phyloP scores from a whole-genome alignment of 352 stramenopile species.

The Globisporangium emineosum region DNA sequence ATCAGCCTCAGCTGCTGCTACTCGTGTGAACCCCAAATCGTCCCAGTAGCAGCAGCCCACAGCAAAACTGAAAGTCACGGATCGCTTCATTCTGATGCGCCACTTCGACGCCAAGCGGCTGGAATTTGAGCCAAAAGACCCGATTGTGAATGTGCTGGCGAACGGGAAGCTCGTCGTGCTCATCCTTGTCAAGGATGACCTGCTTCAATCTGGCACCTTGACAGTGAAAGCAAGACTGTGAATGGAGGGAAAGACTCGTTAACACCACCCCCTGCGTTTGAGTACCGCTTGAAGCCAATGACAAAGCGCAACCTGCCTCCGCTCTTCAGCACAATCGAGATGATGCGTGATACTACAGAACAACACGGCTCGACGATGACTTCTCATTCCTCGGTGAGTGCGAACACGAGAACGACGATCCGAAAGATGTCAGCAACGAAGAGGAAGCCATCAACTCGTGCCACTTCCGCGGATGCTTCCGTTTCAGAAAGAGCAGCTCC shows the following conservation, averaged over 20 bases:
- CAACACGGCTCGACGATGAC: not conserved
- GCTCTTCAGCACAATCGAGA: constrained; percentile 16
- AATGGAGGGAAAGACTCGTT: not conserved
- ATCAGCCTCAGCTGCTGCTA: not conserved
- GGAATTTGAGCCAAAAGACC: constrained; percentile 19
- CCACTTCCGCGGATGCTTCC: not conserved
- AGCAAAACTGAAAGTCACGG: constrained; percentile 34
- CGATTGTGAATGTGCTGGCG: constrained; percentile 24
- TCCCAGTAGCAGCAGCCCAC: not conserved
- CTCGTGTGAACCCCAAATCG: not conserved
- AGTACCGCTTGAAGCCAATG: constrained; percentile 20
- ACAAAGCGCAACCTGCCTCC: constrained; percentile 16
- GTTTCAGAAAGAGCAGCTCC: not conserved
- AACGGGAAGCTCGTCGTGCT: constrained; percentile 50
- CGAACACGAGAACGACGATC: not conserved
- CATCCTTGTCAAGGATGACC: constrained; percentile 10
- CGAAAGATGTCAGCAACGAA: constrained; percentile 5
- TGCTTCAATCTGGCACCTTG: not conserved
- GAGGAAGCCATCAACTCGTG: not conserved
- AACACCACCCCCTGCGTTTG: constrained; percentile 8
- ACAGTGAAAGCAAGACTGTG: not conserved
- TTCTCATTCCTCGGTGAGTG: not conserved
- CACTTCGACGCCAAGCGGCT: constrained; percentile 36
- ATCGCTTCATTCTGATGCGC: constrained; percentile 31
- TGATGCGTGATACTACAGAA: not conserved